A percentile compares a stretch with the other conserved stretches of the same genome.
phyloP scores from a whole-genome alignment of 768 basidiomycete genomes.

The Panaeolus cyanescens region DNA sequence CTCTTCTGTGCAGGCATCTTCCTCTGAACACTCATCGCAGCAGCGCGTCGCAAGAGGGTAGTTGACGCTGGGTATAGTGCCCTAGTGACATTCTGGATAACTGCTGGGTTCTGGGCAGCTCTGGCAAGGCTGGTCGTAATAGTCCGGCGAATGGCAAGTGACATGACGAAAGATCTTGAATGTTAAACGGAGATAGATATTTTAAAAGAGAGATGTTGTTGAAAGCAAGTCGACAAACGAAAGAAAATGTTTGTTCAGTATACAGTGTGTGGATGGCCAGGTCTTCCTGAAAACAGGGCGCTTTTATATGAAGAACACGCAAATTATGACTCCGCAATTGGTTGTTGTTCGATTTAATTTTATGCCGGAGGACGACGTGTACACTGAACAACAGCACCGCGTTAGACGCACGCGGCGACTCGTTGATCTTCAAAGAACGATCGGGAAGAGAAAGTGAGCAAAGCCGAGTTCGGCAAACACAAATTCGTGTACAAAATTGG shows the following conservation, averaged over 20 bases:
- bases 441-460: too few species aligned
- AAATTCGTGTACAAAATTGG: too few species aligned
- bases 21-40: neutral
- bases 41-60: neutral
- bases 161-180: neutral
- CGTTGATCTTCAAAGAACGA: too few species aligned
- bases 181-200: neutral
- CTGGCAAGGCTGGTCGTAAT: neutral
- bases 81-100: neutral
- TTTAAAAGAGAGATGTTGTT: neutral
- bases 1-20: slow-evolving; percentile 14
- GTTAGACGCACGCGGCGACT: too few species aligned
- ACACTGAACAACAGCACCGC: neutral
- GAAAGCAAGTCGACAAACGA: neutral
- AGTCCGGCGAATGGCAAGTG: neutral
- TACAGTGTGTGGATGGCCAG: neutral
- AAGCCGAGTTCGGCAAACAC: too few species aligned
- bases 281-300: neutral
- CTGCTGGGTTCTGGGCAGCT: neutral
- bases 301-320: neutral
- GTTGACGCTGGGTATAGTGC: neutral
- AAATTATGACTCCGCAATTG: neutral
- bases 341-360: too few species aligned
- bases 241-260: neutral
- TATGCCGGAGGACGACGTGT: neutral